These are phyloP conservation scores for Euphorbia schlechtendalii DNA, from an alignment of 441 rosid species.

Conservation along the genomic window DNA sequence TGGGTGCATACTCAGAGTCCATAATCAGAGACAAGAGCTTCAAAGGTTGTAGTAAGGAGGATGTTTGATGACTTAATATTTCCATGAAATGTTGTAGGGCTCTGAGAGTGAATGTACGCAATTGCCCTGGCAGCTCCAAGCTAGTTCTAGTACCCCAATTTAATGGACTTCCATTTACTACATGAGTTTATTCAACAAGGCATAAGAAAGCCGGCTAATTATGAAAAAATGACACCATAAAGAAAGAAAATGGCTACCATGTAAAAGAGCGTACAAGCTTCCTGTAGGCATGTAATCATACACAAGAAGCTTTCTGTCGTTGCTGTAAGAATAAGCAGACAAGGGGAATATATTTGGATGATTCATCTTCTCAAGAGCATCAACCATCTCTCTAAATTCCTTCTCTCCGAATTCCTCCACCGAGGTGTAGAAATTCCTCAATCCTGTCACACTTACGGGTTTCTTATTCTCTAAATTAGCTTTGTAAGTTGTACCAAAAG, in stretches of 20 bases:
- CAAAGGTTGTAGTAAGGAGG: constrained; percentile 46
- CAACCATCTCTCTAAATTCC: constrained; percentile 84
- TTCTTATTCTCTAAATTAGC: constrained; percentile 66
- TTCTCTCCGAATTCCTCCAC: no score
- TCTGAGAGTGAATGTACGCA: constrained; percentile 62
- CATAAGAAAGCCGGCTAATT: no score
- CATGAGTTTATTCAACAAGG: no score
- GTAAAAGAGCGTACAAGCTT: constrained; percentile 95
- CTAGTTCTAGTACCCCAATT: constrained; percentile 62
- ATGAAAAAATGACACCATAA: no score
- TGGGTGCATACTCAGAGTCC: no score
- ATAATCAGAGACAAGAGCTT: constrained; percentile 72
- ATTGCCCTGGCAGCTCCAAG: constrained; percentile 20
- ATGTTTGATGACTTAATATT: constrained; percentile 78
- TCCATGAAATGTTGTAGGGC: constrained; percentile 60
- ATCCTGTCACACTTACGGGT: constrained; percentile 88
- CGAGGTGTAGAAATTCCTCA: constrained; percentile 65
- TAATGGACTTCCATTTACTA: constrained; percentile 82
- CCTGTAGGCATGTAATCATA: no score
- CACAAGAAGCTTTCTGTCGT: constrained; percentile 88
- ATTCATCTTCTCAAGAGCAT: constrained; percentile 74
- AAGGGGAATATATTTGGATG: constrained; percentile 78
- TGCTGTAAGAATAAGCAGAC: constrained; percentile 80
- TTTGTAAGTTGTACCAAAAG: constrained; percentile 91
- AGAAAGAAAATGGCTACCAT: no score